These are phyloP conservation scores for Hanseniaspora vineae DNA, from an alignment of 805 yeast genomes.

Conservation along the genomic window DNA sequence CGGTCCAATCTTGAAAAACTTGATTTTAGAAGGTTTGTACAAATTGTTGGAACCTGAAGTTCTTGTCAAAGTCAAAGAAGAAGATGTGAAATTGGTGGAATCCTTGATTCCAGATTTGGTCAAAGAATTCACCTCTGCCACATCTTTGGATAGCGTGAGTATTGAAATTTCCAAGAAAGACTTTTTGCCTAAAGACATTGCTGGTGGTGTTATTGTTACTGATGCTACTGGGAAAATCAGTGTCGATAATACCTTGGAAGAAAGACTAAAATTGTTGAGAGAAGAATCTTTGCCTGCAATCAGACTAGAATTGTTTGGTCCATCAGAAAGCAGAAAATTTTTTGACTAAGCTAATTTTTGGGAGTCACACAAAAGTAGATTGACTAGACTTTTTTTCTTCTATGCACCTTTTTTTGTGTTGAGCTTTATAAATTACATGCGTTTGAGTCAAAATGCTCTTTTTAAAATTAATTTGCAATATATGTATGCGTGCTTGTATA, in stretches of 20 bases:
- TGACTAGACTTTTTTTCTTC: too few species aligned
- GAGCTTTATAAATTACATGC: too few species aligned
- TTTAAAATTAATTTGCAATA: too few species aligned
- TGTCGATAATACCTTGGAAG: slow-evolving; percentile 86
- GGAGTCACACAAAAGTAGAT: too few species aligned
- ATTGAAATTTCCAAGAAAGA: slow-evolving; percentile 44
- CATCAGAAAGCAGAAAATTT: slow-evolving; percentile 76
- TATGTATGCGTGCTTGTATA: too few species aligned
- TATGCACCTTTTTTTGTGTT: too few species aligned
- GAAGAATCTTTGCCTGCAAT: slow-evolving; percentile 86
- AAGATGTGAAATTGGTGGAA: slow-evolving; percentile 27
- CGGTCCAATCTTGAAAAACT: slow-evolving; percentile 55
- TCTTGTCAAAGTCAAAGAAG: slow-evolving; percentile 40
- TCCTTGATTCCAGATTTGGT: slow-evolving; percentile 39
- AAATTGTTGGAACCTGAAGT: slow-evolving; percentile 64
- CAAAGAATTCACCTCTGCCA: slow-evolving; percentile 46
- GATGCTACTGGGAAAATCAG: slow-evolving; percentile 73
- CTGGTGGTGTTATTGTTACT: slow-evolving; percentile 77
- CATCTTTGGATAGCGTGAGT: slow-evolving; percentile 39
- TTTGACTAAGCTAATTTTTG: slow-evolving; percentile 43
- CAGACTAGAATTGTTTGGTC: slow-evolving; percentile 80
- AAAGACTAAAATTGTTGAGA: slow-evolving; percentile 72
- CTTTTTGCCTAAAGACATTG: slow-evolving; percentile 44
- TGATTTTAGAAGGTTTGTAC: slow-evolving; percentile 66
- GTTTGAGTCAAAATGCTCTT: too few species aligned